A percentile compares a stretch with the other conserved stretches of the same genome.
Evolutionary conservation across 768 basidiomycete species (phyloP).

Genomic region (Rhodotorula babjevae): DNA sequence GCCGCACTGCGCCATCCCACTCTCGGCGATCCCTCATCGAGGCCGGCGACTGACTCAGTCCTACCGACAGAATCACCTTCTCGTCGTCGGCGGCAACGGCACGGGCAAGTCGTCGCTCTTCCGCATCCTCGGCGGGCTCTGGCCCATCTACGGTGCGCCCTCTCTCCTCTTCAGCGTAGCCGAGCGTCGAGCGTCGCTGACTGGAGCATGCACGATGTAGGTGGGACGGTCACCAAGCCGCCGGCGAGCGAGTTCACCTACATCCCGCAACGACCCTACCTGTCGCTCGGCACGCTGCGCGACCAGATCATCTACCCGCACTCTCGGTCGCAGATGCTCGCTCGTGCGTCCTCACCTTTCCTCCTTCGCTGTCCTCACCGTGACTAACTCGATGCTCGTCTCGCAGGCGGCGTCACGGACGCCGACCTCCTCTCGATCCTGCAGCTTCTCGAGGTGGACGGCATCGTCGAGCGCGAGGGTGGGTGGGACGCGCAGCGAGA

Average conservation of each 20-base stretch:
- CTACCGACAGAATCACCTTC: conserved; percentile 68
- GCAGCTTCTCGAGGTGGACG: conserved; percentile 72
- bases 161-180: not conserved
- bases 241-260: conserved; percentile 81
- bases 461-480: conserved; percentile 87
- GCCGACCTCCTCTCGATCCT: conserved; percentile 67
- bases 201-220: conserved; percentile 28
- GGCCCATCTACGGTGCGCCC: conserved; percentile 69
- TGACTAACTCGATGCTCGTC: conserved; percentile 9
- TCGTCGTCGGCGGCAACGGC: conserved; percentile 92
- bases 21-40: too few species aligned
- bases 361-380: not conserved
- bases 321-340: conserved; percentile 68
- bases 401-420: conserved; percentile 66
- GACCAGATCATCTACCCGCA: conserved; percentile 98
- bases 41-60: conserved; percentile 7
- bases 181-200: not conserved
- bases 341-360: conserved; percentile 53
- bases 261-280: conserved; percentile 92
- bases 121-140: conserved; percentile 92
- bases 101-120: conserved; percentile 58
- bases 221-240: conserved; percentile 83
- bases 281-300: conserved; percentile 85
- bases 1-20: too few species aligned
- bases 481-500: conserved; percentile 86